Percentiles rank a stretch among this genome's conserved stretches.
These are phyloP conservation scores for Blakeslea trispora DNA, from an alignment of 371 early-diverging fungal genomes.

Conservation along the genomic window DNA sequence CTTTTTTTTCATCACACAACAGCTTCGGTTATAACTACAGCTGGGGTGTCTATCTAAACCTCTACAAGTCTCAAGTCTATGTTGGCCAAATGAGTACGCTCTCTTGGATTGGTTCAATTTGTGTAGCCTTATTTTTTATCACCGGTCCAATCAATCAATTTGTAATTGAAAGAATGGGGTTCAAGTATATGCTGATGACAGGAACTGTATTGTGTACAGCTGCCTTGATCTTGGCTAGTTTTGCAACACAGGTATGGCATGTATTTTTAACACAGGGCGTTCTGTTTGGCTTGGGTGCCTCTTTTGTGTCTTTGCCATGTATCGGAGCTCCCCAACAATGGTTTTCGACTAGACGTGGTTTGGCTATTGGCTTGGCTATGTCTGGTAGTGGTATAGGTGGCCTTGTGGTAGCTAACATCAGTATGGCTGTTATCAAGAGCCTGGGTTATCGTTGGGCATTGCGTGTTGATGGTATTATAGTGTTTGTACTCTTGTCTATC, in stretches of 20 bases:
- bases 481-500: constrained; percentile 46
- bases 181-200: constrained; percentile 48
- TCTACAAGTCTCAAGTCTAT: constrained; percentile 27
- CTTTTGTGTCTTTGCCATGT: constrained; percentile 28
- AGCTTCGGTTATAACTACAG: constrained; percentile 39
- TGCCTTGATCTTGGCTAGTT: constrained; percentile 65
- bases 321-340: constrained; percentile 73
- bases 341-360: constrained; percentile 68
- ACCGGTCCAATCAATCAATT: constrained; percentile 33
- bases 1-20: background rate
- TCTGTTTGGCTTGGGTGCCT: constrained; percentile 53
- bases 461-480: constrained; percentile 57
- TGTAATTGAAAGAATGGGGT: constrained; percentile 55
- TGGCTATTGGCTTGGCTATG: constrained; percentile 76
- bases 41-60: constrained; percentile 32
- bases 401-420: constrained; percentile 65
- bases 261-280: constrained; percentile 36
- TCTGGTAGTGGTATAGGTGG: constrained; percentile 84
- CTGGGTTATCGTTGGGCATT: constrained; percentile 64
- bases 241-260: constrained; percentile 47
- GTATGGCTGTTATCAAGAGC: constrained; percentile 54
- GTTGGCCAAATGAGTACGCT: constrained; percentile 25
- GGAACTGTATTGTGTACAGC: constrained; percentile 50
- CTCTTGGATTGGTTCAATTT: constrained; percentile 41
- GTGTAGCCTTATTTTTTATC: constrained; percentile 34